Conservation (phyloP, 768 basidiomycete genomes). For the Collybiopsis confluens region DNA sequence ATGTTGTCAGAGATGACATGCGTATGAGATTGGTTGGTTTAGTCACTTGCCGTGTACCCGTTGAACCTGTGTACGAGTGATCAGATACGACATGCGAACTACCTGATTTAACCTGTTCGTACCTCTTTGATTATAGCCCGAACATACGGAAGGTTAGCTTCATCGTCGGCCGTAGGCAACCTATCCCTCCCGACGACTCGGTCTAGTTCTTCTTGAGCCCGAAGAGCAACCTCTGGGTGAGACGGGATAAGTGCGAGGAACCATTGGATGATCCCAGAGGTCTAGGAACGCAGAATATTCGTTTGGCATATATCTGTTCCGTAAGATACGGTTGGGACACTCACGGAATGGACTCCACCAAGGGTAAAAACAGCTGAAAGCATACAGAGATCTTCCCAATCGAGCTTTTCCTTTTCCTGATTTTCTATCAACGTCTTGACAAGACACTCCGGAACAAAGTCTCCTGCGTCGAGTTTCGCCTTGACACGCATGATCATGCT, state of each 20-base stretch:
- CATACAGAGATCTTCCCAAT: constrained; percentile 35
- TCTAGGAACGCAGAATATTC: constrained; percentile 16
- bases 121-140: constrained; percentile 25
- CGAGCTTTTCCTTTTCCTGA: constrained; percentile 30
- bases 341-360: constrained; percentile 41
- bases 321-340: background rate
- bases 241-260: constrained; percentile 26
- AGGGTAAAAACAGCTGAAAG: constrained; percentile 40
- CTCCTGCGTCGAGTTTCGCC: constrained; percentile 29
- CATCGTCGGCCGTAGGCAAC: constrained; percentile 21
- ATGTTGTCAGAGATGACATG: too few relatives aligned
- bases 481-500: constrained; percentile 35
- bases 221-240: constrained; percentile 23
- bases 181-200: constrained; percentile 27
- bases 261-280: constrained; percentile 29
- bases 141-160: constrained; percentile 21
- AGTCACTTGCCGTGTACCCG: too few relatives aligned
- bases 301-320: too few relatives aligned
- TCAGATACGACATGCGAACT: too few relatives aligned
- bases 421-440: constrained; percentile 33
- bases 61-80: constrained; percentile 9
- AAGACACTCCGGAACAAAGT: constrained; percentile 37
- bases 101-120: background rate
- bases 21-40: too few relatives aligned
- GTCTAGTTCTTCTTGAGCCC: constrained; percentile 32